A percentile compares a stretch with the other conserved stretches of the same genome.
Evolutionary conservation across 306 rosid species (phyloP).

Genomic region (Potentilla sterilis): DNA sequence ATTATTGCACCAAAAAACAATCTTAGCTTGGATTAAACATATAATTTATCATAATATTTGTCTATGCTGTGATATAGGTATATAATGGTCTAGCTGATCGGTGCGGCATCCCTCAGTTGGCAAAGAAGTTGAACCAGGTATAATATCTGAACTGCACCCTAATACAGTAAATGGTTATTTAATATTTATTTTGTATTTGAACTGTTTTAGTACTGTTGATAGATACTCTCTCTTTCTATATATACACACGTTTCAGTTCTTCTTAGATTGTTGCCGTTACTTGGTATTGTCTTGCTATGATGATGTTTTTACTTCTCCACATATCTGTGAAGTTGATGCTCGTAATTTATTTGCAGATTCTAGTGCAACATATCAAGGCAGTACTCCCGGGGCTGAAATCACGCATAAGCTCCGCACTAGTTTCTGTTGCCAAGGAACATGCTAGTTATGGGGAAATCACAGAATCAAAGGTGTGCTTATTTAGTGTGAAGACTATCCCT

Average conservation of each 20-base stretch:
- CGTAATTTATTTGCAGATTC: constrained; percentile 57
- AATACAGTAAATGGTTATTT: not conserved
- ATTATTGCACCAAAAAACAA: too few relatives aligned
- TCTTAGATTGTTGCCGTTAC: not conserved
- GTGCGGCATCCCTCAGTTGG: constrained; percentile 95
- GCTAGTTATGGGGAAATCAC: constrained; percentile 95
- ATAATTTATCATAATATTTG: constrained; percentile 16
- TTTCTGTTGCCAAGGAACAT: constrained; percentile 92
- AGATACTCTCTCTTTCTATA: not conserved
- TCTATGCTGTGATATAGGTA: constrained; percentile 49
- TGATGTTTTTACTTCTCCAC: not conserved
- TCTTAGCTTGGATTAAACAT: constrained; percentile 14
- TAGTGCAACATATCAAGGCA: constrained; percentile 83
- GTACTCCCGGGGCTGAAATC: constrained; percentile 89
- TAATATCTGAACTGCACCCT: constrained; percentile 15
- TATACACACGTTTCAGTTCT: not conserved
- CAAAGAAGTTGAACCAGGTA: constrained; percentile 97
- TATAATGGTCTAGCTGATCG: constrained; percentile 86
- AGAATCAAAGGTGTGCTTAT: constrained; percentile 68
- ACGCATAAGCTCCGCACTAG: constrained; percentile 78
- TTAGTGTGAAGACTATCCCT: not conserved
- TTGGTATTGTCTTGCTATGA: not conserved
- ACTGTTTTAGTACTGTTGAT: not conserved
- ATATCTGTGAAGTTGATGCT: constrained; percentile 7
- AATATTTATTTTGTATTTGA: not conserved